Evolutionary conservation across 331 rosid species (phyloP), one percentile per base, ranked within the genome.

Genomic region (Arachis monticola): DNA sequence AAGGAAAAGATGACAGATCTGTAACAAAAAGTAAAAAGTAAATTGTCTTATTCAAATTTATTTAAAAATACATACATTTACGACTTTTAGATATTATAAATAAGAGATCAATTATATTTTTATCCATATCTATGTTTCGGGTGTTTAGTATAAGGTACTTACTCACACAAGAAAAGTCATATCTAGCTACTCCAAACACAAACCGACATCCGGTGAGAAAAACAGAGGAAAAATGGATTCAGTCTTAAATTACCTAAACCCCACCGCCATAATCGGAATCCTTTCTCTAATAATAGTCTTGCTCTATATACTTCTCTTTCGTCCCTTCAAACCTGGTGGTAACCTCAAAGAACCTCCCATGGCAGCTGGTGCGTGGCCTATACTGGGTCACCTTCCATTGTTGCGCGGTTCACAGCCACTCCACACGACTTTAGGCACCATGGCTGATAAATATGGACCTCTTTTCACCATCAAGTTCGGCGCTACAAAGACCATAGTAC

Each of bases 401-500:
- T 10, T 80, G 13, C 57, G 59, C 0, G 71, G 61, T 8, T 61
- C 60, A n/a, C 8, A 61, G 45, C 80, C 74, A 7, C 81, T 79
- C 13, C 84, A 84, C 32, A 56, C 41, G 46, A 75, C 76, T 0
- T 69, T 88, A 48, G 90, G 76, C 17, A 40, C 67, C 56, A 4
- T 88, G 76, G 86, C 85, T 3, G 84, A 88, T 56, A 72, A 77
- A 32, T 61, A 83, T 10, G 87, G 91, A 8, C 87, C 90, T 7
- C 7, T 78, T 53, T 70, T 78, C 60, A 62, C 72, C 41, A 70
- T 78, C 60, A 70, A 76, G 2, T n/a, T 87, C 0, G 94, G 94
- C 7, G 30, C 77, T 41, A 79, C 64, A 10, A 66, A 14, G 2
- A 67, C 79, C 42, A 30, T 83, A 14, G 86, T 87, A 22, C 42